Base-by-base conservation (phyloP, 1,139 yeast species). In the Yamadazyma atlantica region DNA sequence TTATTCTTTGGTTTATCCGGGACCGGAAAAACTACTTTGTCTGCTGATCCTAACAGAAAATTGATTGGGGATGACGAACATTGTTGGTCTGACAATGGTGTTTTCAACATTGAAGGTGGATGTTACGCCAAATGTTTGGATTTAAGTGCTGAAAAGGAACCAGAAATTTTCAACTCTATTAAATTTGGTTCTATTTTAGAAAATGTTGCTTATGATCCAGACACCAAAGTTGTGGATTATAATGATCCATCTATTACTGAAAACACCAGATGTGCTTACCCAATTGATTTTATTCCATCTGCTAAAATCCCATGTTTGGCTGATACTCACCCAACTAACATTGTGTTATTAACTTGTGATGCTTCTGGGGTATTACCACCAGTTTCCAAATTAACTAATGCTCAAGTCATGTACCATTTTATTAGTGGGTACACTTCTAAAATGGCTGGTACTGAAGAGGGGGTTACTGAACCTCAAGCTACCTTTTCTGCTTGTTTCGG, bases 381-480 rank as follows among this genome's bases (percentile, higher is more conserved):
- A 51, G 95, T 92, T 45, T 89, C 97, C 49, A 88, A 84, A 70
- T 80, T 92, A 66, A 78, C 95, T 42, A 88, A 88, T 60, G 88
- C 92, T 53, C 97, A 92, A 72, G 97, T 92, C 51, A 92, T 92
- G 97, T 92, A 92, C 78, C 97, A 92, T 73, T 92, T 92, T 71
- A 92, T 92, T 55, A 85, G 96, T 48, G 98, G 98, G 62, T 92
- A 92, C 80, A 92, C 98, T 48, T 90, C 97, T 44, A 92, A 92
- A 81, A 92, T 92, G 95, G 97, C 98, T 49, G 98, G 98, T 67
- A 92, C 98, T 42, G 98, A 92, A 72, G 95, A 88, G 66, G 98
- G 98, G 69, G 88, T 92, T 52, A 90, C 97, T 49, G 97, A 92
- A 73, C 97, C 98, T 44, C 90, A 87, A 67, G 96, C 97, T 42